Conservation (phyloP, 2,329 filamentous ascomycete genomes). For the Davidsoniella neocaledoniae region DNA sequence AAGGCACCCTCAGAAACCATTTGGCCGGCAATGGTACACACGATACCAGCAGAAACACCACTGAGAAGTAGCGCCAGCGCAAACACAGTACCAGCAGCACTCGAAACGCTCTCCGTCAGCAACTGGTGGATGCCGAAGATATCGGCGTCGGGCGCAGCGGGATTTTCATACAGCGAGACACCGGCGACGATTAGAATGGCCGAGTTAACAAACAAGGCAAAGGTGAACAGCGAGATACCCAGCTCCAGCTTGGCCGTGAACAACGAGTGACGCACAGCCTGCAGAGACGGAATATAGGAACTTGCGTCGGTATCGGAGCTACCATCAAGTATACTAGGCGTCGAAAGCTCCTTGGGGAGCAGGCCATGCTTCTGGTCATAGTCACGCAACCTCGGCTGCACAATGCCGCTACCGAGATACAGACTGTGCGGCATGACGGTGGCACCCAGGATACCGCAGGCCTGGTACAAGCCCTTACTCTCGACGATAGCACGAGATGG, state of each 20-base stretch:
- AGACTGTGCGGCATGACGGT: slow-evolving; percentile 58
- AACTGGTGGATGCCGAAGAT: slow-evolving; percentile 71
- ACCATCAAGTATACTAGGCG: slow-evolving; percentile 6
- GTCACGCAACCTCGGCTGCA: slow-evolving; percentile 47
- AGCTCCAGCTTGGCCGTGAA: slow-evolving; percentile 59
- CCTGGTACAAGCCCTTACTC: slow-evolving; percentile 45
- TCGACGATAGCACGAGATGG: slow-evolving; percentile 43
- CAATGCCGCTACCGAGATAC: slow-evolving; percentile 52
- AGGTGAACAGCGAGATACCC: slow-evolving; percentile 57
- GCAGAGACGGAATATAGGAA: slow-evolving; percentile 53
- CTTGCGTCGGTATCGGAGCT: slow-evolving; percentile 27
- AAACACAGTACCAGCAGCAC: slow-evolving; percentile 68
- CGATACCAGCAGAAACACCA: slow-evolving; percentile 65
- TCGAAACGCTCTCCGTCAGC: slow-evolving; percentile 50
- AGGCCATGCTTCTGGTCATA: slow-evolving; percentile 44
- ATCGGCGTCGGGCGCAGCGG: slow-evolving; percentile 48
- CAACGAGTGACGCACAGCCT: slow-evolving; percentile 57
- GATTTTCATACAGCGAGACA: slow-evolving; percentile 49
- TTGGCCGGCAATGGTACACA: slow-evolving; percentile 79
- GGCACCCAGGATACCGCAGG: slow-evolving; percentile 61
- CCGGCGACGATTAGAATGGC: slow-evolving; percentile 71
- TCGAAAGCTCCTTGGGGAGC: slow-evolving; percentile 19
- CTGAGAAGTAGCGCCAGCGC: slow-evolving; percentile 66
- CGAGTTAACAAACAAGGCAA: slow-evolving; percentile 71
- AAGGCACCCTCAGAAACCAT: slow-evolving; percentile 78